Evolutionary conservation across 2,329 filamentous ascomycete genomes (phyloP).

Genomic region (Diaporthe sp.): DNA sequence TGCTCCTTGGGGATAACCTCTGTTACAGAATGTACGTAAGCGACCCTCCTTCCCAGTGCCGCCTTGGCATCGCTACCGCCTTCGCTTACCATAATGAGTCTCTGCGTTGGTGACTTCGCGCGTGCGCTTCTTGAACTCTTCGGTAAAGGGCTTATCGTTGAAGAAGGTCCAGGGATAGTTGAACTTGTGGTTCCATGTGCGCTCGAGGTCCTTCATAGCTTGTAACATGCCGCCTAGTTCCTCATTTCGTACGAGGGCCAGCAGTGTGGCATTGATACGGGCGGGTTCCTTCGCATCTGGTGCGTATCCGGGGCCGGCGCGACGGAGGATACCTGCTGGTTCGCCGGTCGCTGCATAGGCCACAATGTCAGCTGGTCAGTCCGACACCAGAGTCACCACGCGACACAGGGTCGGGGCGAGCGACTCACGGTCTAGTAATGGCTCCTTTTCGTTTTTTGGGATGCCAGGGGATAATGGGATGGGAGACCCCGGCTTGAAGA

Average conservation of each 20-base stretch:
- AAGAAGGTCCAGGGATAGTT: conserved; percentile 99
- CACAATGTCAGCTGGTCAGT: background rate
- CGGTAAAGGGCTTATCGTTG: conserved; percentile 93
- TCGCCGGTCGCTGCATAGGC: conserved; percentile 77
- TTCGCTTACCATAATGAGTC: conserved; percentile 77
- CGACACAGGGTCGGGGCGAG: background rate
- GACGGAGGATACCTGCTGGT: conserved; percentile 79
- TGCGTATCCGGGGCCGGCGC: conserved; percentile 81
- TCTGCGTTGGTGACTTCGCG: conserved; percentile 87
- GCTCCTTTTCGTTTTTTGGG: conserved; percentile 73
- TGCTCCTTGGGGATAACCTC: conserved; percentile 94
- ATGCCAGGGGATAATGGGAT: conserved; percentile 51
- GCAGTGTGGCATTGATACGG: conserved; percentile 91
- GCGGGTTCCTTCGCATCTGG: conserved; percentile 79
- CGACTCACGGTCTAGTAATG: conserved; percentile 83
- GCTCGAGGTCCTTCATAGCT: conserved; percentile 91
- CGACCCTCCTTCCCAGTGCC: conserved; percentile 12
- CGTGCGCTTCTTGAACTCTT: conserved; percentile 90
- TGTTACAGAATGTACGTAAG: conserved; percentile 48
- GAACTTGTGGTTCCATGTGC: conserved; percentile 98
- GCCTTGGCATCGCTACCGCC: background rate
- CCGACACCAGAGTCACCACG: background rate
- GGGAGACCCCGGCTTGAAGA: conserved; percentile 69
- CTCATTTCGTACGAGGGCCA: conserved; percentile 92
- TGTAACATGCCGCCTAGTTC: conserved; percentile 86